Evolutionary conservation across 306 rosid species (phyloP).

Genomic region (Phaseolus lunatus): DNA sequence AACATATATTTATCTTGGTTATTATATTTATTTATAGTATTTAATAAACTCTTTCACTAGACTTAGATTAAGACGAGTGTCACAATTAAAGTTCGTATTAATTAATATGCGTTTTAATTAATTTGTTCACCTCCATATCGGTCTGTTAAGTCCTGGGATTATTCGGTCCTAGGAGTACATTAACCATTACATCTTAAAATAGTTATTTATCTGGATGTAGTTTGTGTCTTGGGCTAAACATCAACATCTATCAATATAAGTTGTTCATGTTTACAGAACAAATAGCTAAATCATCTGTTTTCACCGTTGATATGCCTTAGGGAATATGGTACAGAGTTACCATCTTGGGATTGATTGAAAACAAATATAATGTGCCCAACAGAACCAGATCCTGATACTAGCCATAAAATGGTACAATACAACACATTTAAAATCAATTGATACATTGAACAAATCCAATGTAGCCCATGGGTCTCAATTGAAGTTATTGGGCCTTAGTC

Average conservation of each 20-base stretch:
- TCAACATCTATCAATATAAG: constrained; percentile 18
- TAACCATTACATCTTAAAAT: neutral
- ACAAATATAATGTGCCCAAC: constrained; percentile 6
- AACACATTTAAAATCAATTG: neutral
- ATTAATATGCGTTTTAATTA: too few relatives aligned
- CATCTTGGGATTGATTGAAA: constrained; percentile 40
- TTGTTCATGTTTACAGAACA: constrained; percentile 27
- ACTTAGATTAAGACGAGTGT: too few relatives aligned
- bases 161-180: too few relatives aligned
- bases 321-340: constrained; percentile 43
- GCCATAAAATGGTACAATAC: neutral
- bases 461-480: neutral
- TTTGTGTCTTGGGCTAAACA: constrained; percentile 8
- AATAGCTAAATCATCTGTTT: constrained; percentile 43
- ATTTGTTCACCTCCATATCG: too few relatives aligned
- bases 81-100: too few relatives aligned
- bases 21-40: too few relatives aligned
- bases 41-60: too few relatives aligned
- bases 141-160: too few relatives aligned
- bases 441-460: constrained; percentile 1
- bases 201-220: neutral
- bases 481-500: constrained; percentile 22
- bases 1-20: too few relatives aligned
- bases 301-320: constrained; percentile 32
- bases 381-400: neutral